phyloP scores from a whole-genome alignment of 305 asterid species.

The Fraxinus latifolia region DNA sequence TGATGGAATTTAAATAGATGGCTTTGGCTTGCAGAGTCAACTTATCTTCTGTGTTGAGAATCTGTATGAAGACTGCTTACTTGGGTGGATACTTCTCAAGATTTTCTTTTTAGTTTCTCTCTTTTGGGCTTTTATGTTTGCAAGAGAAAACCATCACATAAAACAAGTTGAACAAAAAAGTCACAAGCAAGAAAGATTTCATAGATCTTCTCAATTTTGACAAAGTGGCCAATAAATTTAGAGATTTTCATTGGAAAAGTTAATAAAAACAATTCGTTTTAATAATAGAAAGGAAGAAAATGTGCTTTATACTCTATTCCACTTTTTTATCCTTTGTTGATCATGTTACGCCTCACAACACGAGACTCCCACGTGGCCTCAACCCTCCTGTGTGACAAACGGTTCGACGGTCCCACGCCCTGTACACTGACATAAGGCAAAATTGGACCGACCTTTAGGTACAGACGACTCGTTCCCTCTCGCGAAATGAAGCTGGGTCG shows the following conservation, averaged over 20 bases:
- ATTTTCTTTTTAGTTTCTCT: slow-evolving; percentile 25
- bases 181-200: slow-evolving; percentile 48
- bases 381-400: no score
- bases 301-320: neutral
- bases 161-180: slow-evolving; percentile 34
- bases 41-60: slow-evolving; percentile 50
- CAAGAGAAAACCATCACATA: slow-evolving; percentile 30
- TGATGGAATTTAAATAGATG: slow-evolving; percentile 51
- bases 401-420: no score
- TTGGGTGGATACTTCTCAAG: slow-evolving; percentile 35
- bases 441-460: no score
- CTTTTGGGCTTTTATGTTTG: slow-evolving; percentile 32
- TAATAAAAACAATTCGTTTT: neutral
- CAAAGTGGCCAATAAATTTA: slow-evolving; percentile 44
- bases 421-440: no score
- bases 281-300: neutral
- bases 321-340: neutral
- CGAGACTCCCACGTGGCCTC: no score
- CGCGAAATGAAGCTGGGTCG: no score
- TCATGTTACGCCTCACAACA: neutral
- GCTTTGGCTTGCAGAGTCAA: slow-evolving; percentile 55
- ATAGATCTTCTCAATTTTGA: slow-evolving; percentile 54
- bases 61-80: slow-evolving; percentile 67
- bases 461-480: no score
- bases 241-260: neutral